Evolutionary conservation across 257 asterid species (phyloP).

Genomic region (Capsicum baccatum): DNA sequence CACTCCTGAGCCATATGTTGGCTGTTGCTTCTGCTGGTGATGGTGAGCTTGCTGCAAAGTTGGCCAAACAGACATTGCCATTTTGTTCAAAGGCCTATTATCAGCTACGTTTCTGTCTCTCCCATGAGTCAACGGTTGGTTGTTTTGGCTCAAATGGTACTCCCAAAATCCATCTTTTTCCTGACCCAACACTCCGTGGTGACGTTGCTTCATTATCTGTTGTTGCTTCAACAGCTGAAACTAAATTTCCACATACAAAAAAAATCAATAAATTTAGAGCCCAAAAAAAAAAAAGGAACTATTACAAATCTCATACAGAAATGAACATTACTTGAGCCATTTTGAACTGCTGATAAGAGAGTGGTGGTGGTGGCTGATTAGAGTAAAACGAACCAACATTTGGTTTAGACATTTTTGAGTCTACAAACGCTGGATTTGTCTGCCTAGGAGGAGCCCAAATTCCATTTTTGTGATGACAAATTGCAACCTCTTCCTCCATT

Average conservation of each 20-base stretch:
- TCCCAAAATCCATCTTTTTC: constrained; percentile 38
- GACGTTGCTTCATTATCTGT: neutral
- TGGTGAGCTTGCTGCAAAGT: constrained; percentile 45
- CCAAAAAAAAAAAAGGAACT: neutral
- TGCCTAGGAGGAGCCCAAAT: constrained; percentile 34
- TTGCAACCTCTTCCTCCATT: constrained; percentile 47
- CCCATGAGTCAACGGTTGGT: constrained; percentile 35
- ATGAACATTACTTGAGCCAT: constrained; percentile 45
- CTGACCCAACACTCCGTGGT: neutral
- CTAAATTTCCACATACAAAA: constrained; percentile 26
- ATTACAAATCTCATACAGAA: neutral
- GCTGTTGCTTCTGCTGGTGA: neutral
- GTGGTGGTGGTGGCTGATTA: constrained; percentile 41
- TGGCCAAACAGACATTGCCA: constrained; percentile 63
- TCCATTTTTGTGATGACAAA: neutral
- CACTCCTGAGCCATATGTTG: constrained; percentile 42
- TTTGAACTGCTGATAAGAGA: constrained; percentile 54
- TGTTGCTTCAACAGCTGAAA: constrained; percentile 43
- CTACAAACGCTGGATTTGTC: constrained; percentile 33
- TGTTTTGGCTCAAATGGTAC: constrained; percentile 38
- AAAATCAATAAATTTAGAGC: neutral
- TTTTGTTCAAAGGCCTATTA: constrained; percentile 29
- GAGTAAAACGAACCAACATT: constrained; percentile 29
- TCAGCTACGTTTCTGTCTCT: constrained; percentile 32
- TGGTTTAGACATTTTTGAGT: constrained; percentile 23